phyloP scores from a whole-genome alignment of 768 basidiomycete genomes.

The Pleurotus platypus region DNA sequence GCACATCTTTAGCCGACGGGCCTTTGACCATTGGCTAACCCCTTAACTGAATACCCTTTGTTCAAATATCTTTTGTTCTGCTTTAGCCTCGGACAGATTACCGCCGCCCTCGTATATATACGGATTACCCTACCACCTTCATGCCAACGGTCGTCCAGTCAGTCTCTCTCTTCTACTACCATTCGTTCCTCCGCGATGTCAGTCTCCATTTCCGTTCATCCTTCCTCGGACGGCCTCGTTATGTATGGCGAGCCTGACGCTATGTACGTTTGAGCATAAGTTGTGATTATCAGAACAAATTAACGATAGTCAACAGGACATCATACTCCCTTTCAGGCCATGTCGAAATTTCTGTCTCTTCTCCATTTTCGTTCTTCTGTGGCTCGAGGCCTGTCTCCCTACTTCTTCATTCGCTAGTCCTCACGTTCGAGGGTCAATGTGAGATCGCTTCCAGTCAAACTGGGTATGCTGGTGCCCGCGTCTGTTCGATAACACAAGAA shows the following conservation, averaged over 20 bases:
- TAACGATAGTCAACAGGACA: conserved; percentile 42
- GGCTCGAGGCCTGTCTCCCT: conserved; percentile 46
- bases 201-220: conserved; percentile 60
- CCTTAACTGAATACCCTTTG: background rate
- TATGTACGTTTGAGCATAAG: conserved; percentile 41
- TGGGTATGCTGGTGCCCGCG: conserved; percentile 66
- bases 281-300: background rate
- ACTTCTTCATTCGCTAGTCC: conserved; percentile 62
- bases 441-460: conserved; percentile 64
- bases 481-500: conserved; percentile 65
- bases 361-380: conserved; percentile 55
- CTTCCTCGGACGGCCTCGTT: conserved; percentile 52
- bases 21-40: background rate
- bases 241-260: conserved; percentile 69
- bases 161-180: background rate
- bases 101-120: background rate
- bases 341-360: conserved; percentile 59
- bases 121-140: background rate
- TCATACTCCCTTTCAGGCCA: conserved; percentile 88
- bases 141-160: background rate
- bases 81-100: background rate
- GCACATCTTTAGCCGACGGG: background rate
- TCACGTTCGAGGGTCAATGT: conserved; percentile 85
- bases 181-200: conserved; percentile 44
- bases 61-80: conserved; percentile 7